Conservation (phyloP, 2,329 filamentous ascomycete species). For the Xylariaceae sp. region DNA sequence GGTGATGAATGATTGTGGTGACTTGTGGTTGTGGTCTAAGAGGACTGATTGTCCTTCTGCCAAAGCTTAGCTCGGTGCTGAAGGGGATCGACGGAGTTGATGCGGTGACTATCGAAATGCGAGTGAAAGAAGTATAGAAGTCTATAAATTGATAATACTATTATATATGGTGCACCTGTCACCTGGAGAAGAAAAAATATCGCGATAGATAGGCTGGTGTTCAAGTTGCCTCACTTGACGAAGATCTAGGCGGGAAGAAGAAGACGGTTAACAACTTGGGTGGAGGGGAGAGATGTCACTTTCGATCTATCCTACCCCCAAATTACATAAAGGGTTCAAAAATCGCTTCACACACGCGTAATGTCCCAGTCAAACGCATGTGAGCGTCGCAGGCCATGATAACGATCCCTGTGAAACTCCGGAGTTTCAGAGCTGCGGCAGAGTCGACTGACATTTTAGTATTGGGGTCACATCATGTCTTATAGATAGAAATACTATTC, state of each 20-base stretch:
- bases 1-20: constrained; percentile 9
- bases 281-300: background rate
- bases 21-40: background rate
- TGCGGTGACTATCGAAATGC: background rate
- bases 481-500: too few relatives aligned
- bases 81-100: constrained; percentile 1
- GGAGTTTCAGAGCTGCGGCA: constrained; percentile 56
- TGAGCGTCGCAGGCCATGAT: constrained; percentile 23
- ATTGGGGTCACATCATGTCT: constrained; percentile 26
- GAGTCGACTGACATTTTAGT: constrained; percentile 44
- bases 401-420: constrained; percentile 40
- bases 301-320: constrained; percentile 1
- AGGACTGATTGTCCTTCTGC: background rate
- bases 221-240: constrained; percentile 8
- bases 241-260: constrained; percentile 22
- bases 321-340: too few relatives aligned
- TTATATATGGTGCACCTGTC: constrained; percentile 29
- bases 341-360: constrained; percentile 5
- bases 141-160: constrained; percentile 18
- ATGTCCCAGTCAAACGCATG: constrained; percentile 4
- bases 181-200: constrained; percentile 19
- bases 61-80: background rate
- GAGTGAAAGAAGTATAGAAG: background rate
- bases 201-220: background rate
- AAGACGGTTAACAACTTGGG: background rate